phyloP scores from a whole-genome alignment of 306 rosid species.

The Sphenostylis stenocarpa region DNA sequence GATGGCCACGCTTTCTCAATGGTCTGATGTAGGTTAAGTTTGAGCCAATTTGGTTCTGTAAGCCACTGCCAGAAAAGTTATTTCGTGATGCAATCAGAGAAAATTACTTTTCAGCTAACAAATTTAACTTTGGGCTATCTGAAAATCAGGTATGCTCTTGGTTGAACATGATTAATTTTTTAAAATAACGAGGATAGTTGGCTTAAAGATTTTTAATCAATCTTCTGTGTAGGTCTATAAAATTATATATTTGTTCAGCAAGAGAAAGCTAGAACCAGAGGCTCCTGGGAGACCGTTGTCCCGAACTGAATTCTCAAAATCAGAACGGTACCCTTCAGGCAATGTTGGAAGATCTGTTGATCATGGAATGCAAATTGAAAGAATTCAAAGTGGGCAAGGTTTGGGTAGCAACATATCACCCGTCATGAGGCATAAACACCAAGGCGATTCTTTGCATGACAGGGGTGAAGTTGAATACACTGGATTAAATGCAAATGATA shows the following conservation, averaged over 20 bases:
- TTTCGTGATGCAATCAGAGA: conserved; percentile 52
- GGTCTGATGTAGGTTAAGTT: conserved; percentile 49
- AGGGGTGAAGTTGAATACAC: conserved; percentile 1
- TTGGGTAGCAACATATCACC: conserved; percentile 17
- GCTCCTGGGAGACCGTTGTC: conserved; percentile 21
- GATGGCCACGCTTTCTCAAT: background rate
- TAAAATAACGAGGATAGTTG: background rate
- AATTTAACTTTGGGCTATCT: conserved; percentile 67
- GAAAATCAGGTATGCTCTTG: conserved; percentile 56
- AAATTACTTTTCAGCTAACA: conserved; percentile 50
- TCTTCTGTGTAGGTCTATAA: conserved; percentile 42
- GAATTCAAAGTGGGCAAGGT: conserved; percentile 23
- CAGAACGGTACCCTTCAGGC: conserved; percentile 5
- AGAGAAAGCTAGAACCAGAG: conserved; percentile 28
- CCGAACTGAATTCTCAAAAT: conserved; percentile 17
- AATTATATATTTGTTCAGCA: conserved; percentile 51
- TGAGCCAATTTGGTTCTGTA: conserved; percentile 50
- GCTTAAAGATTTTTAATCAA: background rate
- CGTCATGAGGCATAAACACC: background rate
- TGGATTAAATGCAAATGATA: conserved; percentile 20
- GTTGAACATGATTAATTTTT: conserved; percentile 3
- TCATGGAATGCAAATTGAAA: conserved; percentile 24
- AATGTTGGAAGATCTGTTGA: conserved; percentile 29
- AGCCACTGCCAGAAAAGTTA: conserved; percentile 51
- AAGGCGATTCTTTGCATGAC: conserved; percentile 27